Percentiles rank a stretch among this genome's conserved stretches.
phyloP scores from a whole-genome alignment of 352 stramenopile genomes.

The Globisporangium rhizosaccharum region DNA sequence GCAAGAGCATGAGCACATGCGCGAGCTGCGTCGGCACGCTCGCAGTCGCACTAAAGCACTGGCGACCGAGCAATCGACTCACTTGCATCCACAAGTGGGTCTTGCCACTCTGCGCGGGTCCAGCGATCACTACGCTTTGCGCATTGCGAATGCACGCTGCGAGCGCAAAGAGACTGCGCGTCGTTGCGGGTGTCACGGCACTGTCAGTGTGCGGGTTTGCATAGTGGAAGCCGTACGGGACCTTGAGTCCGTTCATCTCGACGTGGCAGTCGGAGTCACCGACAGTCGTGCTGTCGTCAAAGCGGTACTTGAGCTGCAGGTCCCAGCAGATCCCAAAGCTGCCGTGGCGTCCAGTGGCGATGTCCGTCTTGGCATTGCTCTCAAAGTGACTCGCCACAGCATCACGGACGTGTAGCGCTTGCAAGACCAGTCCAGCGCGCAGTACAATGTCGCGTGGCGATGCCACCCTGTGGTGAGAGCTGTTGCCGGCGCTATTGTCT shows the following conservation, averaged over 20 bases:
- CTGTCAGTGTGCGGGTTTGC: constrained; percentile 18
- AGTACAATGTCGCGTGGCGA: constrained; percentile 23
- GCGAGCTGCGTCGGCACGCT: constrained; percentile 13
- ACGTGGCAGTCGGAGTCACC: constrained; percentile 63
- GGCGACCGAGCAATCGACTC: constrained; percentile 37
- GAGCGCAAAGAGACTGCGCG: constrained; percentile 47
- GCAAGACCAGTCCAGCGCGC: constrained; percentile 26
- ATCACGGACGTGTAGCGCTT: constrained; percentile 57
- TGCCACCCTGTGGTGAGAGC: neutral
- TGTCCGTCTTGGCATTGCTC: neutral
- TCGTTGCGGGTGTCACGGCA: constrained; percentile 38
- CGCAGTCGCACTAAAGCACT: constrained; percentile 23
- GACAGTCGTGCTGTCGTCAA: constrained; percentile 53
- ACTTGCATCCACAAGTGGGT: constrained; percentile 32
- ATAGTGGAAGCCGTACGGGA: constrained; percentile 72
- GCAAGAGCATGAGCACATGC: constrained; percentile 32
- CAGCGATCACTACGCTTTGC: constrained; percentile 24
- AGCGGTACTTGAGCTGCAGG: constrained; percentile 53
- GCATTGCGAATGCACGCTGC: constrained; percentile 37
- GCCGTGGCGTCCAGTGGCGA: neutral
- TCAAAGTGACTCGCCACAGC: constrained; percentile 27
- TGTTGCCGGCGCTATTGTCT: neutral
- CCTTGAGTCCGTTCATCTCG: constrained; percentile 35
- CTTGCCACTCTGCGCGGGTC: constrained; percentile 26
- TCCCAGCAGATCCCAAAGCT: constrained; percentile 26